A percentile compares a stretch with the other conserved stretches of the same genome.
phyloP scores from a whole-genome alignment of 202 grass and related monocot genomes.

The Sporobolus alterniflorus region DNA sequence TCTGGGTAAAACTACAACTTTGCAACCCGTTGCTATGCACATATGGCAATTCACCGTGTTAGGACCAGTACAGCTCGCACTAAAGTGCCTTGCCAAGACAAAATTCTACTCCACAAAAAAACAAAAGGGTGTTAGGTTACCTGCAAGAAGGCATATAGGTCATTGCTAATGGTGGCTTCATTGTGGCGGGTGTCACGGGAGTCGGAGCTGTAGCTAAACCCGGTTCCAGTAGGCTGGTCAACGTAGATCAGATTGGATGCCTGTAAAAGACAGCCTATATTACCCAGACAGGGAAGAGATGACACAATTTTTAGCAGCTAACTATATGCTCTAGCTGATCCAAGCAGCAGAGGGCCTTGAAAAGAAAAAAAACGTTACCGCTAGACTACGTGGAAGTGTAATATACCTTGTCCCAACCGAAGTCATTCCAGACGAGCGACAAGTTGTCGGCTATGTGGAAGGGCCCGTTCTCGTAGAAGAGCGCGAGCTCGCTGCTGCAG shows the following conservation, averaged over 20 bases:
- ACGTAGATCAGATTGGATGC: constrained; percentile 83
- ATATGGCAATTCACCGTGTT: background rate
- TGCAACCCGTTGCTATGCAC: background rate
- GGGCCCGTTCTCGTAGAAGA: constrained; percentile 96
- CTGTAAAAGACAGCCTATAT: constrained; percentile 33
- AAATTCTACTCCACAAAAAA: constrained; percentile 13
- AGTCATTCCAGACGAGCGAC: constrained; percentile 88
- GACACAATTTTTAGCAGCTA: background rate
- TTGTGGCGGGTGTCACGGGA: constrained; percentile 66
- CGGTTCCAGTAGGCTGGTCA: constrained; percentile 86
- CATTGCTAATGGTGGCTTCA: constrained; percentile 64
- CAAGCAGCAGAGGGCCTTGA: too few relatives aligned
- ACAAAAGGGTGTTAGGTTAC: constrained; percentile 41
- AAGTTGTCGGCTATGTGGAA: constrained; percentile 69
- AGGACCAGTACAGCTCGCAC: background rate
- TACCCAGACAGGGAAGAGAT: background rate
- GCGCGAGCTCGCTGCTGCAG: constrained; percentile 93
- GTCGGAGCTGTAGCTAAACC: constrained; percentile 82
- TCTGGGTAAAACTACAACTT: background rate
- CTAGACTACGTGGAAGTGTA: background rate
- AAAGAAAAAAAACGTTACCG: too few relatives aligned
- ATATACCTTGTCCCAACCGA: constrained; percentile 87
- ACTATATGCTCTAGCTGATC: too few relatives aligned
- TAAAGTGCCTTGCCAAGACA: background rate
- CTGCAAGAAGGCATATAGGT: constrained; percentile 80